Evolutionary conservation across 2,329 filamentous ascomycete genomes (phyloP), one percentile per base, ranked within the genome.

Genomic region (Neoarthrinium moseri): DNA sequence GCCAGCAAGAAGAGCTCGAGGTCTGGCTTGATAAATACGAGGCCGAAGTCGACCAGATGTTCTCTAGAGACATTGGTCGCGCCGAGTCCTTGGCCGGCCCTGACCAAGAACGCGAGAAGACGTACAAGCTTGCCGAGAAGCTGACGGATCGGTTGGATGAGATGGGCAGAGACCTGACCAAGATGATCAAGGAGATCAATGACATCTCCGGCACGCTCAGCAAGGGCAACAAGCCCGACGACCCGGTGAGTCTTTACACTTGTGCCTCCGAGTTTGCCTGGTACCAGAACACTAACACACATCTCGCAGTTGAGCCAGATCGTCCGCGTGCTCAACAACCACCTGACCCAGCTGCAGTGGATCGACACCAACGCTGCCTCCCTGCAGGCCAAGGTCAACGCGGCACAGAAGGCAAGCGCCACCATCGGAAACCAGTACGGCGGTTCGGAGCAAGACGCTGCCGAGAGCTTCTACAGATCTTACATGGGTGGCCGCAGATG

Each of bases 181-280:
- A 90, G 70, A 97, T 99, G 91, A 95, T 99, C 57, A 91, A 95
- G 63, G 94, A 97, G 69, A 95, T 99, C 64, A 99, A 99, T 64
- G 83, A 86, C 56, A 92, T 95, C 51, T 94, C 89, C n/a, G 81
- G 88, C 45, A 90, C 85, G 20, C 73, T 99, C 54, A 92, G 84
- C 77, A 96, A 95, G 77, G 90, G 87, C 48, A 86, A 80, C 68
- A 95, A 95, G 69, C 81, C 89, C 22, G 89, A 94, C 65, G 89
- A 94, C 69, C 89, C 89, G 55, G 89, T 94, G 78, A 70, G 84
- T 78, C 58, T 53, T 58, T 30, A 61, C 65, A 40, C 54, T 53
- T 13, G n/a, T 5, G 12, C 17, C 20, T 18, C 13, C 11, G 22
- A 23, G 13, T 3, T 6, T 39, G 2, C 5, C 20, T 21, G 1